Base-by-base conservation (phyloP, 1,139 yeast genomes). In the Pichia sp. region DNA sequence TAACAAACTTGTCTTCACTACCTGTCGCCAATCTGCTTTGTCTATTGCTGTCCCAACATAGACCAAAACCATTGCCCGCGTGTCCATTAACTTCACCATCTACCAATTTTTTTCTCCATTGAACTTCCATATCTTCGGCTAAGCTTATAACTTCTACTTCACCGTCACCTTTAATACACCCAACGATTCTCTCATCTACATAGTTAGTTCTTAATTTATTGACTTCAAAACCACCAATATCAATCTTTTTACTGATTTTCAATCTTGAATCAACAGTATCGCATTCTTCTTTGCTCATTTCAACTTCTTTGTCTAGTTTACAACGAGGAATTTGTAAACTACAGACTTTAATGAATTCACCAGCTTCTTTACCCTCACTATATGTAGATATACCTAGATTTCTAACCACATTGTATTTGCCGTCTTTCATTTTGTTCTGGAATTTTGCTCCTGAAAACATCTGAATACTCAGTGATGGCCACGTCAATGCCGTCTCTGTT, bases 171-270 rank as follows among this genome's bases (percentile, higher is more conserved):
- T 84, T 79, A 53, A 88, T 81, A 0, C 95, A 79, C 3, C 95
- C 92, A 11, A 88, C 74, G 0, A 78, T 62, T 38, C 69, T 72
- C 4, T 85, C 71, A 53, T 81, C 73, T 53, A 79, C 83, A 0
- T 96, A 95, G 76, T 83, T 78, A 58, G 77, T 80, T 39, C 96
- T 75, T 4, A 95, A 95, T 52, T 90, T 72, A 58, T 88, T 86
- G 46, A 90, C 68, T 50, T 63, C 67, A 8, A 53, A 49, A 33
- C 61, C 59, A 52, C 73, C 74, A 31, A 31, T 31, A 49, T 64
- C 66, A 47, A 64, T 65, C 54, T 84, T 83, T 59, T 80, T 81
- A 39, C 71, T 67, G 40, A 85, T 77, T 53, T 75, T 81, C 42
- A 87, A 71, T 48, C 82, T 68, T 2, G 87, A 71, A 48, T 65